These are phyloP conservation scores for Karstenula rhodostoma DNA, from an alignment of 2,329 filamentous ascomycete genomes.

Conservation along the genomic window DNA sequence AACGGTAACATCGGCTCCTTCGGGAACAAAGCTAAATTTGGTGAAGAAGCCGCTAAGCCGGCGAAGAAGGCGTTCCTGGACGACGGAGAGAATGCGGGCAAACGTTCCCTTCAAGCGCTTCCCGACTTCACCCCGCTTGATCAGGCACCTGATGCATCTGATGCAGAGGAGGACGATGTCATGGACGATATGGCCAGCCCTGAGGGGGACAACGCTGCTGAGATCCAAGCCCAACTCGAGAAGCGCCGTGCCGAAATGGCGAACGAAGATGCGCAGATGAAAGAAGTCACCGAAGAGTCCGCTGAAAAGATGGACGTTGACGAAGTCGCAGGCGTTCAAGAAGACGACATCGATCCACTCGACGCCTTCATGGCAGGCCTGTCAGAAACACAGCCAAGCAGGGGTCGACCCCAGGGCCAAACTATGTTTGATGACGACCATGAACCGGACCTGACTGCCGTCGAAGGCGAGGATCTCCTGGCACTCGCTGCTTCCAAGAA, in stretches of 20 bases:
- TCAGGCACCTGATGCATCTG: slow-evolving; percentile 35
- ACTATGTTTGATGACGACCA: slow-evolving; percentile 88
- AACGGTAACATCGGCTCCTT: slow-evolving; percentile 83
- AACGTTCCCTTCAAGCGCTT: slow-evolving; percentile 85
- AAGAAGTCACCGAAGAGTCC: slow-evolving; percentile 46
- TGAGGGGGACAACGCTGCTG: slow-evolving; percentile 86
- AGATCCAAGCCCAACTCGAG: slow-evolving; percentile 80
- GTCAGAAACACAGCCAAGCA: slow-evolving; percentile 44
- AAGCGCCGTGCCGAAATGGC: slow-evolving; percentile 71
- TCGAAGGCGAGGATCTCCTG: slow-evolving; percentile 63
- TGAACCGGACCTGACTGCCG: slow-evolving; percentile 70
- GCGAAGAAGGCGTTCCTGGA: slow-evolving; percentile 84
- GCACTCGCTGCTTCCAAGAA: slow-evolving; percentile 65
- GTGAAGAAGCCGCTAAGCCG: slow-evolving; percentile 70
- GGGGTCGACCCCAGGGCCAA: slow-evolving; percentile 72
- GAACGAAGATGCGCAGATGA: slow-evolving; percentile 55
- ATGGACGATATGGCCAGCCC: slow-evolving; percentile 82
- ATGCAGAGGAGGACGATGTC: slow-evolving; percentile 71
- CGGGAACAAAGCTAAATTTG: slow-evolving; percentile 72
- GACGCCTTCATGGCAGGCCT: slow-evolving; percentile 95
- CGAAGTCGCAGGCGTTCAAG: slow-evolving; percentile 56
- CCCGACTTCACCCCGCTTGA: slow-evolving; percentile 70
- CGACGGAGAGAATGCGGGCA: slow-evolving; percentile 85
- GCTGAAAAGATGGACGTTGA: slow-evolving; percentile 66
- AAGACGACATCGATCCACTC: slow-evolving; percentile 84